Evolutionary conservation across 768 basidiomycete genomes (phyloP), one percentile per base, ranked within the genome.

Genomic region (Amanita inopinata): DNA sequence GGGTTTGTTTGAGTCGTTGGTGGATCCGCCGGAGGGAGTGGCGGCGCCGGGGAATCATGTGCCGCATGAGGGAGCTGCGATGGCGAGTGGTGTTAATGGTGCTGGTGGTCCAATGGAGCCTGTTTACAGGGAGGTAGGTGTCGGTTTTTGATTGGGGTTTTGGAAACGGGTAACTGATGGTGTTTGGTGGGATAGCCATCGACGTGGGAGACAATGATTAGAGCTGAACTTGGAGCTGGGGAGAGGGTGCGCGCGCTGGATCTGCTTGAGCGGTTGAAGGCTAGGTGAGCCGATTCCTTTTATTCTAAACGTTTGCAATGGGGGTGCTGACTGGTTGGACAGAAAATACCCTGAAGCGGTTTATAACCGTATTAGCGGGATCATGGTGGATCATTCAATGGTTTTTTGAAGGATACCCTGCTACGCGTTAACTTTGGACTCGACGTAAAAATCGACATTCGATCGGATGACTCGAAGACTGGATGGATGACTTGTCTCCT

Each of bases 131-230:
- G 90, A 94, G 66, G 84, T 85, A 52, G 49, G 75, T 53, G 38
- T 17, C 52, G 23, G 3, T 36, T 33, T 33, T 45, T 37, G 22
- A 28, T n/a, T 32, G 19, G 33, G 35, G 5, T 40, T 11, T 28
- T 17, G 2, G 11, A 36, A 23, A 35, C 6, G 25, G 45, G 27
- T 35, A n/a, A n/a, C 7, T 28, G 7, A 3, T n/a, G 22, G 40
- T 27, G 18, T 46, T 31, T 6, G 34, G 40, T 22, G 40, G 40
- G 44, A 2, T 52, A 88, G 80, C 90, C 89, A 9, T 90, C 86
- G 30, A 93, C 90, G 0, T 94, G 87, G 82, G 96, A 98, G 56
- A 80, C 78, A 3, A 98, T 99, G 92, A 78, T 99, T 49, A 76
- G 88, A 10, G 87, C 86, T 1, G 96, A 99, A 57, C 69, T 98